Evolutionary conservation across 768 basidiomycete species (phyloP).

Genomic region (Holtermannia corniformis): DNA sequence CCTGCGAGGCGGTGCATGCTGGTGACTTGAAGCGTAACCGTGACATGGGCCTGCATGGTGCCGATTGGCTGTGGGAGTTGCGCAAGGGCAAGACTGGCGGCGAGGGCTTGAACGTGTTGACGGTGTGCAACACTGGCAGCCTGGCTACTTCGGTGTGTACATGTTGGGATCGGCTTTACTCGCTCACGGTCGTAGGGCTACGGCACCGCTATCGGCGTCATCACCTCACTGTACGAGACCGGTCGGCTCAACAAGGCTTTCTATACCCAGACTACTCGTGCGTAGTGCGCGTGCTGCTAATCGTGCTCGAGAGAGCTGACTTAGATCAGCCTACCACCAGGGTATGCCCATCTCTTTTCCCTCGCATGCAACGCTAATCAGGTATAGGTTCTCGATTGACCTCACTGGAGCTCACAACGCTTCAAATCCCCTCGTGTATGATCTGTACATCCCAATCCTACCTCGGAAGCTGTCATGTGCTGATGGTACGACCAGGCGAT

Average conservation of each 20-base stretch:
- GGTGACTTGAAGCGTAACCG: conserved; percentile 84
- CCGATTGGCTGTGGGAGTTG: conserved; percentile 65
- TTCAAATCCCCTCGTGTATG: conserved; percentile 80
- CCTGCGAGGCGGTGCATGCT: conserved; percentile 63
- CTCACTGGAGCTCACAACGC: conserved; percentile 73
- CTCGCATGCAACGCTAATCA: background rate
- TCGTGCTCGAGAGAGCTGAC: background rate
- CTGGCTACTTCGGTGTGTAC: conserved; percentile 76
- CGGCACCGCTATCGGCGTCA: conserved; percentile 87
- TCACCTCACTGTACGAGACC: conserved; percentile 76
- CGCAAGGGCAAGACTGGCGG: conserved; percentile 44
- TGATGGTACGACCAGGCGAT: conserved; percentile 47
- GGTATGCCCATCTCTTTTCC: conserved; percentile 5
- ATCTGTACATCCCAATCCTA: conserved; percentile 49
- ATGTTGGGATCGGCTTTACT: background rate
- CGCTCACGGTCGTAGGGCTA: conserved; percentile 56
- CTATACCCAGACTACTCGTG: conserved; percentile 78
- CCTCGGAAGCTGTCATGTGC: background rate
- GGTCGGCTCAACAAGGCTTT: conserved; percentile 70
- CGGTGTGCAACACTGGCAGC: conserved; percentile 95
- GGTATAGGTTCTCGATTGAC: conserved; percentile 81
- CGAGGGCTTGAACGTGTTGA: conserved; percentile 65
- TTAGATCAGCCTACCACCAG: conserved; percentile 25
- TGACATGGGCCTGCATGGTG: conserved; percentile 73
- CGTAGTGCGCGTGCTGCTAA: background rate